Evolutionary conservation across 768 basidiomycete genomes (phyloP).

Genomic region (Chlorophyllum brunneum): DNA sequence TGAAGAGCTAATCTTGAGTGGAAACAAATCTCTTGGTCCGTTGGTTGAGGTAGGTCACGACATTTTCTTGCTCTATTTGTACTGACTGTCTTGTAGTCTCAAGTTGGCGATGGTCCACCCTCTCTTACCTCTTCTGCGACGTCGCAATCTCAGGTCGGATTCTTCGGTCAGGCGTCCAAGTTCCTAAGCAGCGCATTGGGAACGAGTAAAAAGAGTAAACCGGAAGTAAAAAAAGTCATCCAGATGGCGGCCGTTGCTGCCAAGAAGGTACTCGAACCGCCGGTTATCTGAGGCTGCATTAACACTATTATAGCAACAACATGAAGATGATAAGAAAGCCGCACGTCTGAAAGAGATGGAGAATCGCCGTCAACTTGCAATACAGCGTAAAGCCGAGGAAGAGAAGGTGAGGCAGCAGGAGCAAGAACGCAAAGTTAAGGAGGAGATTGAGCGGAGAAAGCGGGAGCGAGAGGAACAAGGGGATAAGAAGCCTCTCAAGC

Average conservation of each 20-base stretch:
- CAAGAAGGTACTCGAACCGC: constrained; percentile 58
- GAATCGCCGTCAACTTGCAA: constrained; percentile 63
- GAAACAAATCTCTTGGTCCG: constrained; percentile 32
- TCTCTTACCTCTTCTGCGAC: constrained; percentile 50
- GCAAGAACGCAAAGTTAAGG: constrained; percentile 68
- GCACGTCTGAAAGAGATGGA: constrained; percentile 79
- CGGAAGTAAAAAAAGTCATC: constrained; percentile 73
- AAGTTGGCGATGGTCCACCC: constrained; percentile 49
- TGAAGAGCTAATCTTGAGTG: constrained; percentile 39
- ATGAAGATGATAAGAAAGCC: constrained; percentile 78
- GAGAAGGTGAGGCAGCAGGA: constrained; percentile 61
- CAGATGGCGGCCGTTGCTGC: constrained; percentile 80
- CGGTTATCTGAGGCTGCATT: background rate
- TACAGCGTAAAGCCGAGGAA: constrained; percentile 76
- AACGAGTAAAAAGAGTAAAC: constrained; percentile 64
- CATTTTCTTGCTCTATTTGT: constrained; percentile 12
- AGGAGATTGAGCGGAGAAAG: constrained; percentile 74
- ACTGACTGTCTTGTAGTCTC: constrained; percentile 21
- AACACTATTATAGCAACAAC: constrained; percentile 67
- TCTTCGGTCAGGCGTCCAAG: constrained; percentile 69
- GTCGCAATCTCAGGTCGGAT: constrained; percentile 51
- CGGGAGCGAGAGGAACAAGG: constrained; percentile 77
- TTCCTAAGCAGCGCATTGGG: constrained; percentile 65
- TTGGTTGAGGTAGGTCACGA: constrained; percentile 40
- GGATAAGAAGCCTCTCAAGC: constrained; percentile 61